Evolutionary conservation across 371 early-diverging fungal genomes (phyloP).

Genomic region (Parasitella parasitica): DNA sequence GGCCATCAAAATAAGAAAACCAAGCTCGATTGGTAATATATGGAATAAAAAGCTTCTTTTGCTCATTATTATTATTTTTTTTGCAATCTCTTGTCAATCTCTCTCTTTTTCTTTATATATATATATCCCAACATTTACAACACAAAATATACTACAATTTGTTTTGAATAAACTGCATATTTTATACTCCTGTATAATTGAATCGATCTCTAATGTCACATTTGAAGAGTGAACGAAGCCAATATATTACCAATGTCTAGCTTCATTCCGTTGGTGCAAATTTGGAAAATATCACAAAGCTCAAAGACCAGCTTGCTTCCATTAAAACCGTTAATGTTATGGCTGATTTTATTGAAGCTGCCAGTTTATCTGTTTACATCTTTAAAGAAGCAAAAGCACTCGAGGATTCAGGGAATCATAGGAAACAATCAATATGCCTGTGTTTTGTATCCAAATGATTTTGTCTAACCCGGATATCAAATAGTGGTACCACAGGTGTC

Average conservation of each 20-base stretch:
- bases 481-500: conserved; percentile 61
- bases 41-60: not conserved
- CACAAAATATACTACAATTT: too few relatives aligned
- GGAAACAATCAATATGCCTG: not conserved
- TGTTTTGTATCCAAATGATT: not conserved
- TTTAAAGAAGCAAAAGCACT: conserved; percentile 65
- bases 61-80: not conserved
- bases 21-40: conserved; percentile 50
- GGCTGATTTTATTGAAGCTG: conserved; percentile 59
- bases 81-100: too few relatives aligned
- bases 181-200: too few relatives aligned
- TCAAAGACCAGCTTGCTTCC: conserved; percentile 53
- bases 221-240: too few relatives aligned
- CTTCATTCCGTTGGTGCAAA: too few relatives aligned
- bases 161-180: too few relatives aligned
- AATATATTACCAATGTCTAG: too few relatives aligned
- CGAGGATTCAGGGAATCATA: not conserved
- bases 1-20: conserved; percentile 36
- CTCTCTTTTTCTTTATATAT: too few relatives aligned
- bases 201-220: too few relatives aligned
- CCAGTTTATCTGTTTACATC: conserved; percentile 45
- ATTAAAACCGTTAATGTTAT: conserved; percentile 75
- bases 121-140: too few relatives aligned
- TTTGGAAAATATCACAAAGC: conserved; percentile 62
- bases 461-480: conserved; percentile 4